A percentile compares a stretch with the other conserved stretches of the same genome.
Evolutionary conservation across 2,329 filamentous ascomycete species (phyloP).

Genomic region (Taxawa tesnikishii): DNA sequence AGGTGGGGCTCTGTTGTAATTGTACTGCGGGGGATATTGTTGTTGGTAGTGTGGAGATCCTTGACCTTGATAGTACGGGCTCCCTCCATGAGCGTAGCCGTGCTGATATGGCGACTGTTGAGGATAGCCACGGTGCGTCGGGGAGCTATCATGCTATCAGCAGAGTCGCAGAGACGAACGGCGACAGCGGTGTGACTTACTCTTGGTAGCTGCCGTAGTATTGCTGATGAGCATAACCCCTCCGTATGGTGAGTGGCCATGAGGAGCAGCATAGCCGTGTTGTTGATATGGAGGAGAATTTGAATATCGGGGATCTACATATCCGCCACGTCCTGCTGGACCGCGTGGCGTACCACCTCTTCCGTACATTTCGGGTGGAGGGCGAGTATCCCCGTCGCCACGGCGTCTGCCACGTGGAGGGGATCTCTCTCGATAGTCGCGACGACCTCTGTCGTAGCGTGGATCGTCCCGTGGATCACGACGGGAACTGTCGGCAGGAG

Average conservation of each 20-base stretch:
- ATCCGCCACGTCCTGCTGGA: constrained; percentile 6
- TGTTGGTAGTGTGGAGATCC: constrained; percentile 34
- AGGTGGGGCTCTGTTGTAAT: constrained; percentile 18
- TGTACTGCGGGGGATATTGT: constrained; percentile 22
- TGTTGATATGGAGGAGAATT: constrained; percentile 44
- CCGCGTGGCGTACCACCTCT: constrained; percentile 8
- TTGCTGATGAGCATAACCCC: constrained; percentile 36
- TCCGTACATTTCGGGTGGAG: constrained; percentile 9
- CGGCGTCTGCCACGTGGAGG: constrained; percentile 5
- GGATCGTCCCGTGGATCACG: constrained; percentile 16
- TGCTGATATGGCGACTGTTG: constrained; percentile 45
- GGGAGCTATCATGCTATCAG: constrained; percentile 25
- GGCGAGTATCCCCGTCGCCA: constrained; percentile 5
- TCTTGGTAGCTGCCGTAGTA: constrained; percentile 34
- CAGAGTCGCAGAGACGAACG: constrained; percentile 7
- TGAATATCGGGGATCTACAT: constrained; percentile 25
- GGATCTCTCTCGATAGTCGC: constrained; percentile 6
- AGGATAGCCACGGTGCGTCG: constrained; percentile 45
- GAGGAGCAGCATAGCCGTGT: constrained; percentile 26
- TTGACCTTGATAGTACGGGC: constrained; percentile 9
- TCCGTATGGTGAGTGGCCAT: constrained; percentile 47
- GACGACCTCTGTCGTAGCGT: constrained; percentile 8
- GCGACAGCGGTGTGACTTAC: constrained; percentile 31
- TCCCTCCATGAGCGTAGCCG: constrained; percentile 8
- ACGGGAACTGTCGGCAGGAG: constrained; percentile 5